Conservation (phyloP, 192 early-diverging fungal species). For the Piromyces finnis region DNA sequence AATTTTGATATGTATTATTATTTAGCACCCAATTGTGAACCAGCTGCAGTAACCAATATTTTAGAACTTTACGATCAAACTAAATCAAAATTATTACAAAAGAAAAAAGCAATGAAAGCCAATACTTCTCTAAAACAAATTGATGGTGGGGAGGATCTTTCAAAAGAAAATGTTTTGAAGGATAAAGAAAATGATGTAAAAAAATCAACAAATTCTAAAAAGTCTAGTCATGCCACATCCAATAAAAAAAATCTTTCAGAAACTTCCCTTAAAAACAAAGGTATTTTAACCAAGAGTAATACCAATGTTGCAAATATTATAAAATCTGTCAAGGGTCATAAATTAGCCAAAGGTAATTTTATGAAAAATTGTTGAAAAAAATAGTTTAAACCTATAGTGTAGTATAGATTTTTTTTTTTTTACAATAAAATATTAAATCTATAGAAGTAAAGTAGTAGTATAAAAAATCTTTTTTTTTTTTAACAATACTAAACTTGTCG, state of each 20-base stretch:
- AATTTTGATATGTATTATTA: neutral
- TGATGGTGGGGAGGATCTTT: too few relatives aligned
- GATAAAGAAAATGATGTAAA: neutral
- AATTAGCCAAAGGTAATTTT: neutral
- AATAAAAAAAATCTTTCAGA: neutral
- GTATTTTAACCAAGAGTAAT: neutral
- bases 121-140: too few relatives aligned
- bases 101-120: neutral
- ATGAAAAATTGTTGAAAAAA: too few relatives aligned
- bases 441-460: too few relatives aligned
- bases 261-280: neutral
- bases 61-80: neutral
- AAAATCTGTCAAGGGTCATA: neutral
- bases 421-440: too few relatives aligned
- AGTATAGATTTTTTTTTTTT: too few relatives aligned
- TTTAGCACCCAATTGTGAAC: neutral
- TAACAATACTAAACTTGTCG: too few relatives aligned
- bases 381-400: too few relatives aligned
- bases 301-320: neutral
- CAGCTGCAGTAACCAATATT: neutral
- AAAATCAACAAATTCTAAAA: too few relatives aligned
- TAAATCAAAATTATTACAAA: neutral
- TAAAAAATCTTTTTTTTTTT: too few relatives aligned
- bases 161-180: neutral
- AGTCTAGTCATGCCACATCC: too few relatives aligned